Evolutionary conservation across 805 yeast genomes (phyloP).

Genomic region (Myxozyma mucilagina): DNA sequence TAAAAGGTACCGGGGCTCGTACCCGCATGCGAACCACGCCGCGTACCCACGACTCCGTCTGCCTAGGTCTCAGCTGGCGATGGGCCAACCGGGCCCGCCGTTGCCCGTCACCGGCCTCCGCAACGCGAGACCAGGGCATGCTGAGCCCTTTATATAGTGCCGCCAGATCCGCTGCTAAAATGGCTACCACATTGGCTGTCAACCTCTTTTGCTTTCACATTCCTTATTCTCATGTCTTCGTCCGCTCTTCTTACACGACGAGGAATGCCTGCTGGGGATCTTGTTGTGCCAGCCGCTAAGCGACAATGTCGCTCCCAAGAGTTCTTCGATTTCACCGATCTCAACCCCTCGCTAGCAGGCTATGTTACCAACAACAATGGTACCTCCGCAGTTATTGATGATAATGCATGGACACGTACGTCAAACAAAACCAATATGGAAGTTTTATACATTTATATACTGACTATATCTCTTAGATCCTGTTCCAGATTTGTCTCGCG

Average conservation of each 20-base stretch:
- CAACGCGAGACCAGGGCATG: neutral
- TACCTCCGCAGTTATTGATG: neutral
- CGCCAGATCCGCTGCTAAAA: neutral
- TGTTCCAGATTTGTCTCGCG: neutral
- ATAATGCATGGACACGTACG: too few species aligned
- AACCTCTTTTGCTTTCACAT: neutral
- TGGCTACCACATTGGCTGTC: neutral
- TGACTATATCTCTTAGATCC: neutral
- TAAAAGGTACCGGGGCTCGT: neutral
- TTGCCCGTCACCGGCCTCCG: neutral
- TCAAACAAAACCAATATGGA: too few species aligned
- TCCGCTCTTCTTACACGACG: conserved; percentile 9
- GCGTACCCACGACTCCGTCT: neutral
- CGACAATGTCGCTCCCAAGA: conserved; percentile 3
- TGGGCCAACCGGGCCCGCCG: conserved; percentile 7
- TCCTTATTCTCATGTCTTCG: neutral
- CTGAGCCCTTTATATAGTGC: neutral
- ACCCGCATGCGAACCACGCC: neutral
- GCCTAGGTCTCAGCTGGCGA: neutral
- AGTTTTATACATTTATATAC: neutral
- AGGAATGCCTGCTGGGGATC: conserved; percentile 2
- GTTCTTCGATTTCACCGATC: neutral
- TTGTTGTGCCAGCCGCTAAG: neutral
- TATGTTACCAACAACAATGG: neutral
- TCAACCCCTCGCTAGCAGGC: neutral